A percentile compares a stretch with the other conserved stretches of the same genome.
These are phyloP conservation scores for Rhizopus stolonifer DNA, from an alignment of 371 early-diverging fungal species.

Conservation along the genomic window DNA sequence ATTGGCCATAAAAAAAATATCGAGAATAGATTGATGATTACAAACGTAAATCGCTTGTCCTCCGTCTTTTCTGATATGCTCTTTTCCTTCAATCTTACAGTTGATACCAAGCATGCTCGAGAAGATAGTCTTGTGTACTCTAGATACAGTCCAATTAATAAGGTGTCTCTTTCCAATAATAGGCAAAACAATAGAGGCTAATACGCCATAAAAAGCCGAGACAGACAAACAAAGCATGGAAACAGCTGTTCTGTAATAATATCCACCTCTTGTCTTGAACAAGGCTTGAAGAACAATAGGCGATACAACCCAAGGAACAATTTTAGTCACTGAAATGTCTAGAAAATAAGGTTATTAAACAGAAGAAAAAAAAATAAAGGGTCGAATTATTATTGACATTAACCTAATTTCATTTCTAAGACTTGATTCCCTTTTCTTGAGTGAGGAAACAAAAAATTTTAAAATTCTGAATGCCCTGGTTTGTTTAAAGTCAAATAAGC, in stretches of 20 bases:
- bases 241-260: constrained; percentile 27
- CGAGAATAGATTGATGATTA: constrained; percentile 90
- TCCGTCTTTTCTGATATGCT: constrained; percentile 43
- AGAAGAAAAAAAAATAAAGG: no score
- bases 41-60: constrained; percentile 68
- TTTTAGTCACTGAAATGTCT: background rate
- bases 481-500: no score
- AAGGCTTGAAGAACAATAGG: constrained; percentile 22
- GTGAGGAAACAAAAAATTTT: no score
- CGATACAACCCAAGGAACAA: constrained; percentile 1
- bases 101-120: constrained; percentile 57
- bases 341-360: no score
- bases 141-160: constrained; percentile 64
- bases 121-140: constrained; percentile 48
- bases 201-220: constrained; percentile 41
- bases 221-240: constrained; percentile 27
- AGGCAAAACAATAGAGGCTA: constrained; percentile 46
- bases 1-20: constrained; percentile 70
- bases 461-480: no score
- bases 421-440: no score
- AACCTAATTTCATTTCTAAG: no score
- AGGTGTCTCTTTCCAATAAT: constrained; percentile 48
- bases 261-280: constrained; percentile 37
- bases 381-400: no score
- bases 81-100: constrained; percentile 63